These are phyloP conservation scores for Arabidopsis lyrata DNA, from an alignment of 441 rosid species.

Conservation along the genomic window DNA sequence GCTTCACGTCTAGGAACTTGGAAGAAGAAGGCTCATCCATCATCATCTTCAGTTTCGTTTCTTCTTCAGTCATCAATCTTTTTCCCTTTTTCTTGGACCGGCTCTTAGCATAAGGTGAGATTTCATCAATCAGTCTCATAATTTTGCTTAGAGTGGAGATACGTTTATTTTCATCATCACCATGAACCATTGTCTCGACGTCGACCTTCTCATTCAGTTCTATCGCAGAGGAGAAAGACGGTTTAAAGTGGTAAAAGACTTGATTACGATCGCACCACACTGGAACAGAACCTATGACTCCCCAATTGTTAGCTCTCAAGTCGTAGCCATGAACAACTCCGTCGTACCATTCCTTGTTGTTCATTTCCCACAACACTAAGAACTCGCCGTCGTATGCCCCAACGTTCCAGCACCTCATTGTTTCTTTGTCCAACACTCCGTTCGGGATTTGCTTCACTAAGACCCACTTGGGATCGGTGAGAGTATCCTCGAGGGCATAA, in stretches of 20 bases:
- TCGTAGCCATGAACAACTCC: background rate
- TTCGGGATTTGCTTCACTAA: background rate
- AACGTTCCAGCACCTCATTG: background rate
- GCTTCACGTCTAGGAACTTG: background rate
- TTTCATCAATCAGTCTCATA: background rate
- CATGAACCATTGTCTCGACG: background rate
- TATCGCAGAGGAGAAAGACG: constrained; percentile 2
- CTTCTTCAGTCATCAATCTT: constrained; percentile 14
- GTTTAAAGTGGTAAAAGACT: background rate
- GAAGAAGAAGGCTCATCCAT: background rate
- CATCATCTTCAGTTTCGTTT: background rate
- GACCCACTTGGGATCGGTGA: background rate
- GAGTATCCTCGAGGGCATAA: background rate
- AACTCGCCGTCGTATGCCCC: constrained; percentile 2
- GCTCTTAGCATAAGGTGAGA: background rate
- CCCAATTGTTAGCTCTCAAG: constrained; percentile 1
- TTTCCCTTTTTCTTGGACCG: background rate
- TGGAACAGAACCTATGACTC: background rate
- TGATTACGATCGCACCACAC: background rate
- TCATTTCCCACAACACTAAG: background rate
- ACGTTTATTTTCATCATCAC: background rate
- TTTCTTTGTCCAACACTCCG: background rate
- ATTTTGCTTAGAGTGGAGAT: background rate
- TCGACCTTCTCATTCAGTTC: background rate
- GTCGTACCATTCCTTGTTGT: background rate